Base-by-base conservation (phyloP, 805 yeast genomes). In the Saccharomyces jurei region DNA sequence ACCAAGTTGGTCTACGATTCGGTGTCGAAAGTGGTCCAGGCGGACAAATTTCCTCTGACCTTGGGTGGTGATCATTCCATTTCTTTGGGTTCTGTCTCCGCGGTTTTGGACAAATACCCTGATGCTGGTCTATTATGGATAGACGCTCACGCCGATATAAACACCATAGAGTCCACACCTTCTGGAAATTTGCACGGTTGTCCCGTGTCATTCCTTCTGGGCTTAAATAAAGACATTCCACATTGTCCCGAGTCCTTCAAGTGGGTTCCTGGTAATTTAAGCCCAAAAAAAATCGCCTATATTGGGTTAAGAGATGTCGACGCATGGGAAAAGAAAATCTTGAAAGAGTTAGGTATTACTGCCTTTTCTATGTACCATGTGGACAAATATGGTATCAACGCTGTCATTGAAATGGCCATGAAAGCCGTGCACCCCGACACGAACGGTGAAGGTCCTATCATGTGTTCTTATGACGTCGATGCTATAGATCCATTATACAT, bases 71-170 rank as follows among this genome's bases (percentile, higher is more conserved):
- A 92, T 72, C 99, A 92, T 70, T 89, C 97, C 8, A 86, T 92
- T 60, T 98, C 96, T 51, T 89, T 92, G 64, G 96, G 96, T 50
- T 90, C 97, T 9, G 86, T 92, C 36, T 78, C 89, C 30, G 98
- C 95, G 2, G 87, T 91, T 31, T 77, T 89, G 58, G 81, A 81
- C 17, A 79, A 81, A 59, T 77, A 86, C 68, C 96, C 97, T 21
- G 89, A 91, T 62, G 89, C 96, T 28, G 90, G 96, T 64, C 77
- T 92, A 44, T 69, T 92, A 58, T 92, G 99, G 99, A 86, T 92
- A 63, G 99, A 92, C 72, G 99, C 99, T 0, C 99, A 92, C 70
- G 97, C 98, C 21, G 99, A 92, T 70, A 86, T 94, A 68, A 94
- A 94, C 76, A 86, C 97, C 1, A 88, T 96, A 10, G 76, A 77